A percentile compares a stretch with the other conserved stretches of the same genome.
phyloP scores from a whole-genome alignment of 2,329 filamentous ascomycete genomes.

The Plectosphaerella cucumerina region DNA sequence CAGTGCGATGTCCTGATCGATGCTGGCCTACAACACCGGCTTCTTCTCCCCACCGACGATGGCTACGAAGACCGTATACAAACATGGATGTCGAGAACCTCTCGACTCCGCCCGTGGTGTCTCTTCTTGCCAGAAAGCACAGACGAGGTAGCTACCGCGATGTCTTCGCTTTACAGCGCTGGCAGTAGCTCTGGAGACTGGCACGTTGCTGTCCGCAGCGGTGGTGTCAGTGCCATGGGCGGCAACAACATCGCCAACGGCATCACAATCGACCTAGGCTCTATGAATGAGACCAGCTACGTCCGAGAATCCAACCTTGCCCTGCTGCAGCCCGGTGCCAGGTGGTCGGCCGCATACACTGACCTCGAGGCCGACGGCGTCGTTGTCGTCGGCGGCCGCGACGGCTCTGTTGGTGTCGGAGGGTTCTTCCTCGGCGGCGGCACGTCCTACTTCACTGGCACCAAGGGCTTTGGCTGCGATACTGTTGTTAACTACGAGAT shows the following conservation, averaged over 20 bases:
- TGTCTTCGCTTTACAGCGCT: conserved; percentile 7
- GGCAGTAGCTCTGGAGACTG: conserved; percentile 19
- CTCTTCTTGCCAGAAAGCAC: conserved; percentile 16
- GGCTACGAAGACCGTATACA: conserved; percentile 9
- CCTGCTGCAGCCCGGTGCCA: conserved; percentile 5
- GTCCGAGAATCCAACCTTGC: conserved; percentile 7
- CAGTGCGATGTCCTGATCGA: conserved; percentile 8
- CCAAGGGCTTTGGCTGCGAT: conserved; percentile 41
- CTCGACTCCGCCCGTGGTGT: conserved; percentile 18
- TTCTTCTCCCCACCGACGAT: conserved; percentile 3
- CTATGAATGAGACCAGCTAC: conserved; percentile 13
- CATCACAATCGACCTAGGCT: conserved; percentile 38
- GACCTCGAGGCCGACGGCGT: conserved; percentile 13
- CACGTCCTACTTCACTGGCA: conserved; percentile 40
- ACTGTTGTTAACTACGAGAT: conserved; percentile 39
- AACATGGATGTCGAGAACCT: conserved; percentile 11
- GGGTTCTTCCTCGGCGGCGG: conserved; percentile 43
- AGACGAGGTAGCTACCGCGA: conserved; percentile 15
- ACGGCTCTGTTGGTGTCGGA: conserved; percentile 35
- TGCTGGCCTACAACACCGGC: conserved; percentile 1
- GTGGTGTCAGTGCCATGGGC: conserved; percentile 39
- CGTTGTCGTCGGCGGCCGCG: conserved; percentile 38
- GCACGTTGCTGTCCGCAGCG: conserved; percentile 42
- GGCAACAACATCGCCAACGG: conserved; percentile 38
- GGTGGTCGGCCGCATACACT: conserved; percentile 10